Conservation (phyloP, 2,329 filamentous ascomycete genomes). For the Calonectria crousiana region DNA sequence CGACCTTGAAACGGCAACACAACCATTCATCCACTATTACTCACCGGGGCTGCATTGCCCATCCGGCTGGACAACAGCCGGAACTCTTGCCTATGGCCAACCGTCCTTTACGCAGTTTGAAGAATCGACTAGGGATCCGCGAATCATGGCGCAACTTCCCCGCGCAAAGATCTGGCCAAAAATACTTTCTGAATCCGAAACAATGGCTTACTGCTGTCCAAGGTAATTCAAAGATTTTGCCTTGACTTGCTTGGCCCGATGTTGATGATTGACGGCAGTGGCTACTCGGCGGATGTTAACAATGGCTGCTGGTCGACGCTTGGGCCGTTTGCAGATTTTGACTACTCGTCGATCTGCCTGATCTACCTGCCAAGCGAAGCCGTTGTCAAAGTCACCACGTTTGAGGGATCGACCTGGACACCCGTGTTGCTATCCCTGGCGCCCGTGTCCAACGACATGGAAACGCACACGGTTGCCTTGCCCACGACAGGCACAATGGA, state of each 20-base stretch:
- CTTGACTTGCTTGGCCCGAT: too few relatives aligned
- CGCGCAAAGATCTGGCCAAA: neutral
- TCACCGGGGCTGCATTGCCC: conserved; percentile 43
- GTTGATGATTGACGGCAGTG: conserved; percentile 25
- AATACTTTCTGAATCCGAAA: conserved; percentile 31
- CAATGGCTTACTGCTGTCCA: conserved; percentile 38
- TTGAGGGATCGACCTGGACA: conserved; percentile 27
- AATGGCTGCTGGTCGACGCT: conserved; percentile 29
- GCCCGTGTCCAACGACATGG: neutral
- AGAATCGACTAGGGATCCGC: conserved; percentile 26
- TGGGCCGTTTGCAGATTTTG: conserved; percentile 11
- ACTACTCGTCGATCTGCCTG: conserved; percentile 16
- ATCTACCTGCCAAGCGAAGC: neutral
- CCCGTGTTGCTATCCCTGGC: conserved; percentile 8
- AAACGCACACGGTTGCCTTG: neutral
- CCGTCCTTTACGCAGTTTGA: conserved; percentile 5
- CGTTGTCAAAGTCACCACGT: conserved; percentile 6
- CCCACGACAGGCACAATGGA: neutral
- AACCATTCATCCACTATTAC: conserved; percentile 33
- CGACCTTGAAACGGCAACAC: neutral
- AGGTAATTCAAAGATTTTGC: conserved; percentile 24
- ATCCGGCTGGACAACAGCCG: conserved; percentile 41
- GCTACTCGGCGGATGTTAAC: conserved; percentile 15
- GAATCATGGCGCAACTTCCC: neutral
- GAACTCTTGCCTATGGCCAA: conserved; percentile 21